These are phyloP conservation scores for Stevia rebaudiana DNA, from an alignment of 140 eudicot species.

Conservation along the genomic window DNA sequence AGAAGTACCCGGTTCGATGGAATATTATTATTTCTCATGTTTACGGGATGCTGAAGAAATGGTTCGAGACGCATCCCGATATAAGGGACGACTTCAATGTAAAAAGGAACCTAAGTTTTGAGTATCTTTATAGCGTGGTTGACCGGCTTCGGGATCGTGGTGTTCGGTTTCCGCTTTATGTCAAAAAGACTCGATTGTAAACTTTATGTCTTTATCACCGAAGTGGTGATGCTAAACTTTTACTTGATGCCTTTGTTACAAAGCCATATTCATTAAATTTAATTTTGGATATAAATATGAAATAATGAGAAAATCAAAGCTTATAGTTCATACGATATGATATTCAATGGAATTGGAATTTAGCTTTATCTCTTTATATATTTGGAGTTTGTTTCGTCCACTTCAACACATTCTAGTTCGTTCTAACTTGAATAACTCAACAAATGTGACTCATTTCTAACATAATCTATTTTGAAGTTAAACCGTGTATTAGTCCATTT, in stretches of 20 bases:
- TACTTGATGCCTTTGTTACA: neutral
- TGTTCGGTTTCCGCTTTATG: conserved; percentile 57
- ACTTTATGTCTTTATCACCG: neutral
- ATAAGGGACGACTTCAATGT: conserved; percentile 76
- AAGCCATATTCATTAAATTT: neutral
- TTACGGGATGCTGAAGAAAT: conserved; percentile 71
- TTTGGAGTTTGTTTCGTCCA: too few relatives aligned
- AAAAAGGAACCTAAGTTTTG: conserved; percentile 58
- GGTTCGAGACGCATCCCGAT: conserved; percentile 73
- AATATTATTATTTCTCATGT: conserved; percentile 67
- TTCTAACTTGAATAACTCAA: too few relatives aligned
- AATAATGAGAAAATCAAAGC: too few relatives aligned
- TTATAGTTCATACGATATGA: too few relatives aligned
- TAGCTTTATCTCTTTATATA: too few relatives aligned
- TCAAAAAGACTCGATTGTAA: conserved; percentile 29
- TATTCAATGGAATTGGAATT: too few relatives aligned
- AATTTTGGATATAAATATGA: neutral
- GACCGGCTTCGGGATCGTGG: conserved; percentile 61
- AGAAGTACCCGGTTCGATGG: conserved; percentile 86
- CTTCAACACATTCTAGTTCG: too few relatives aligned
- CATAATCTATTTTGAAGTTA: too few relatives aligned
- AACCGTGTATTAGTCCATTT: too few relatives aligned
- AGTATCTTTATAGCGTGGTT: conserved; percentile 58
- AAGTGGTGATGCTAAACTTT: neutral
- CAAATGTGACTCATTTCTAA: too few relatives aligned